Conservation (phyloP, 163 green algal genomes). For the Volvox carteri region DNA sequence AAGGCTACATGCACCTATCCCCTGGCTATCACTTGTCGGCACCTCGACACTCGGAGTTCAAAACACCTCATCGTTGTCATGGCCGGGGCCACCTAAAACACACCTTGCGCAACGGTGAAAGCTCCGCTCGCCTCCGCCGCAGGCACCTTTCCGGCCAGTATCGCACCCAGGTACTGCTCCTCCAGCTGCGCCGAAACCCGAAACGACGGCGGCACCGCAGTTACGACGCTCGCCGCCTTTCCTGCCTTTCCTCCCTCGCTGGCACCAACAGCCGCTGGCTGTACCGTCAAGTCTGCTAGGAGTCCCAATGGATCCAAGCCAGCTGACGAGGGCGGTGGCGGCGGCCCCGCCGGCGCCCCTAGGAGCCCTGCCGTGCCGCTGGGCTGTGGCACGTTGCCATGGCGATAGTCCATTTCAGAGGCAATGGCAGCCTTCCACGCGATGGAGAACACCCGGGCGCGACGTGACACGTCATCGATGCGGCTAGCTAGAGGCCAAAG, state of each 20-base stretch:
- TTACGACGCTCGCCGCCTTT: background rate
- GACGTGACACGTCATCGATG: constrained; percentile 28
- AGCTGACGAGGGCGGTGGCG: background rate
- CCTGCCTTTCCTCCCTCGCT: background rate
- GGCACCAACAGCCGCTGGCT: background rate
- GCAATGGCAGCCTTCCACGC: constrained; percentile 13
- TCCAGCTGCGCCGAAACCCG: constrained; percentile 19
- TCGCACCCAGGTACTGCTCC: constrained; percentile 17
- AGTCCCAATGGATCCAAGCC: constrained; percentile 7
- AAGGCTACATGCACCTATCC: too few relatives aligned
- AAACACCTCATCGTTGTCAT: too few relatives aligned
- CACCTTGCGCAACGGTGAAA: constrained; percentile 24
- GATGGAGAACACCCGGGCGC: constrained; percentile 20
- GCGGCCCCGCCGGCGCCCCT: background rate
- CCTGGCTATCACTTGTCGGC: too few relatives aligned
- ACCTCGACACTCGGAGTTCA: too few relatives aligned
- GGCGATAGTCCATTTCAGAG: constrained; percentile 22
- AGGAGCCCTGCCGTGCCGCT: too few relatives aligned
- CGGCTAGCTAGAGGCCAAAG: constrained; percentile 42
- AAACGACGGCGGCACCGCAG: constrained; percentile 11
- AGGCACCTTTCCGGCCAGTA: constrained; percentile 24
- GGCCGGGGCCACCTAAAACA: too few relatives aligned
- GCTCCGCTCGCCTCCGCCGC: background rate
- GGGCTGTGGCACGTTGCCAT: background rate
- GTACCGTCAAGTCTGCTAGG: background rate